Base-by-base conservation (phyloP, 179 eudicot species). In the Beta corolliflora region DNA sequence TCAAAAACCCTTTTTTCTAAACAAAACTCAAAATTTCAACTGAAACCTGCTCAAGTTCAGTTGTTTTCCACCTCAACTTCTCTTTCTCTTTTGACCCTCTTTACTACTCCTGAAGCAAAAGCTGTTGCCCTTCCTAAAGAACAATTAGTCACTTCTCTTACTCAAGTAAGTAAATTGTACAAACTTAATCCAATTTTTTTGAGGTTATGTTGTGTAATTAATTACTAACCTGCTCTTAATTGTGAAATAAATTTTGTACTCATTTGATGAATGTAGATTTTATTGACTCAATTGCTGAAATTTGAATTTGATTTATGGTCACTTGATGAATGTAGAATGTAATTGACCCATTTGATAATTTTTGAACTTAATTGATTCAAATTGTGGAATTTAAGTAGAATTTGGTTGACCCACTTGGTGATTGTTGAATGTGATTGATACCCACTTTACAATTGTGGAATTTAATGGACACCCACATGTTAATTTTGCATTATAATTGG, bases 71-170 rank as follows among this genome's bases (percentile, higher is more conserved):
- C 96, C 1, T 85, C 93, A 31, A 83, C 93, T 44, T 80, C 90
- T 31, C 83, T 93, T 12, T 90, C 96, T 77, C 89, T 93, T 12
- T 76, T 91, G 60, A 80, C 91, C 74, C 89, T 93, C 41, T 89
- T 93, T 65, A 81, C 89, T 2, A 60, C 86, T 77, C 92, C 95
- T 79, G 93, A 90, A 36, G 92, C 93, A 14, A 90, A 83, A 76
- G 95, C 99, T 75, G 70, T 91, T 58, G 73, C 71, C 75, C 83
- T 95, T n/a, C 83, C 95, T 79, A 95, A 95, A 75, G 99, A 95
- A 12, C 88, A 95, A 70, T 85, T 95, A 46, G 90, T 95, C 75
- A 90, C 99, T 45, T 92, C 98, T 65, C 92, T 95, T 71, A 89
- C 93, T 77, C 97, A 95, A 86, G 99, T 95, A 82, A 77, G 23